Base-by-base conservation (phyloP, 306 rosid species). In the Senna tora region DNA sequence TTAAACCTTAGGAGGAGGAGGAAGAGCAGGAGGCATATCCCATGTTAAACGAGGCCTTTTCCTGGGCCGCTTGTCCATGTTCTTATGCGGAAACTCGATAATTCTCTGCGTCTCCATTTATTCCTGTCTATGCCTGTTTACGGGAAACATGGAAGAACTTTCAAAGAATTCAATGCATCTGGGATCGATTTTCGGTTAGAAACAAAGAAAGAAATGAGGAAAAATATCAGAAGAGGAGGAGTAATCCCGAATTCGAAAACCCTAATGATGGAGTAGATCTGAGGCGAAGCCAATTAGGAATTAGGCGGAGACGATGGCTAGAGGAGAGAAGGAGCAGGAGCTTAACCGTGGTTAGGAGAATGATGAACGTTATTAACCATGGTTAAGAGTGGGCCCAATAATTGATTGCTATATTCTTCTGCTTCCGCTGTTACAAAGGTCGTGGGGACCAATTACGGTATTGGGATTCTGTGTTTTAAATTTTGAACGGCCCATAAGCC, bases 81-180 rank as follows among this genome's bases (percentile, higher is more conserved):
- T 90, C 69, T 83, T 77, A 81, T 83, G 92, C 21, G 92, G 92
- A 46, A 90, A 83, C 52, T 88, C 94, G 22, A 86, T 81, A 5
- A 90, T 86, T 56, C 89, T 75, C 84, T 90, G 90, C 17, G 90
- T 90, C 84, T 88, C 94, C 94, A 86, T 90, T 80, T 83, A 59
- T 65, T 69, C 62, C 46, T 57, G 51, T 42, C 73, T 76, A 21
- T 39, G 55, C 14, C 43, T 52, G 64, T 52, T 59, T 43, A 10
- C 19, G 14, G 50, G 53, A 56, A 13, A 66, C 67, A 49, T 74
- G 45, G 43, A 13, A 16, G 28, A 73, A 42, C 30, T 55, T 38
- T 9, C 7, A 51, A 50, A 28, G 79, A 75, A 72, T 62, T 62
- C 36, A 28, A 32, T 62, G 33, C 39, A 34, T n/a, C n/a, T 32